Percentiles rank a stretch among this genome's conserved stretches.
Evolutionary conservation across 1,139 yeast genomes (phyloP).

Genomic region (Debaryomycetaceae sp.): DNA sequence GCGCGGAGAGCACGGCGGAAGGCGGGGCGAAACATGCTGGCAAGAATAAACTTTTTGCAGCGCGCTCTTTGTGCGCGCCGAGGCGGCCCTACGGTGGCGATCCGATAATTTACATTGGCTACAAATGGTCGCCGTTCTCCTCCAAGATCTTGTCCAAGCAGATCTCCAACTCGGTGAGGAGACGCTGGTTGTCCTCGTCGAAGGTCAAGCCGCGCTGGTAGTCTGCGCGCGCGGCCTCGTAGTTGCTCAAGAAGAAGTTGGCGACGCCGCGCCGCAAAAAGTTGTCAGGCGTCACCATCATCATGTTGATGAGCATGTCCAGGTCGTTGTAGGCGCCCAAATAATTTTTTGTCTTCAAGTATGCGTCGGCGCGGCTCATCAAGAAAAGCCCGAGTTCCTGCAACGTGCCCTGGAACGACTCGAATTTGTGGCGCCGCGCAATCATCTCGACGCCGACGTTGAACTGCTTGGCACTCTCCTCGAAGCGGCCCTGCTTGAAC

Average conservation of each 20-base stretch:
- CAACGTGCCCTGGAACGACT: slow-evolving; percentile 72
- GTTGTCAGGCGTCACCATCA: slow-evolving; percentile 72
- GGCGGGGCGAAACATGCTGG: neutral
- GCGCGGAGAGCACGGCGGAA: neutral
- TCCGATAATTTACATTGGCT: too few species aligned
- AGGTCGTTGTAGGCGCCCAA: slow-evolving; percentile 79
- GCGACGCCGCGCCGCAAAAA: slow-evolving; percentile 81
- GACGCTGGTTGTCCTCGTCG: slow-evolving; percentile 48
- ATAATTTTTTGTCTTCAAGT: slow-evolving; percentile 59
- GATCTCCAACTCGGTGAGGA: slow-evolving; percentile 37
- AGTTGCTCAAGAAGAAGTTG: slow-evolving; percentile 62
- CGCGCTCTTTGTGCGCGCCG: too few species aligned
- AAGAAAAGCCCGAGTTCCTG: slow-evolving; percentile 73
- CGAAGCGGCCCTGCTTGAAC: slow-evolving; percentile 56
- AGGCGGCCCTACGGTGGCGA: too few species aligned
- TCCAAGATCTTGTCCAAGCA: slow-evolving; percentile 45
- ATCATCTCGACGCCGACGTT: slow-evolving; percentile 80
- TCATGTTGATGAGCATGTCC: slow-evolving; percentile 60
- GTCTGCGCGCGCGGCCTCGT: slow-evolving; percentile 68
- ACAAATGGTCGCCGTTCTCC: slow-evolving; percentile 47
- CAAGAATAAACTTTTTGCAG: neutral
- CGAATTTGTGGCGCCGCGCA: slow-evolving; percentile 78
- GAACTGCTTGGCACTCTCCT: slow-evolving; percentile 72
- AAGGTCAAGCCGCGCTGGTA: slow-evolving; percentile 75
- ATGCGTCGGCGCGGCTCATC: slow-evolving; percentile 81